A percentile compares a stretch with the other conserved stretches of the same genome.
Conservation (phyloP, 352 stramenopile species). For the Peronospora farinosa region DNA sequence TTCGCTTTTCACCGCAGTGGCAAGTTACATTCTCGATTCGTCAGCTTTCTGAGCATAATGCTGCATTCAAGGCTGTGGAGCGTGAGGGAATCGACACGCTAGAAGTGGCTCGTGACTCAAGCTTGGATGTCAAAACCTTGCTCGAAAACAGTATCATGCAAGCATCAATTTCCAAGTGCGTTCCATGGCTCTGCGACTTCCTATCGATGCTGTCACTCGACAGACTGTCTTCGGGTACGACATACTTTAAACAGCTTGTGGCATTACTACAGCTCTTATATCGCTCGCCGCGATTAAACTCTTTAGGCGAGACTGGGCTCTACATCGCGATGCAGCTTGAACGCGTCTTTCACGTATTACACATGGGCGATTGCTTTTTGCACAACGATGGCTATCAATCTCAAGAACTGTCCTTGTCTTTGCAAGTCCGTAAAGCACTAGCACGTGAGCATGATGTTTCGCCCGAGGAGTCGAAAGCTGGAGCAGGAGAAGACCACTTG, state of each 20-base stretch:
- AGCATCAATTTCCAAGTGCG: conserved; percentile 43
- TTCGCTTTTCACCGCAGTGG: conserved; percentile 60
- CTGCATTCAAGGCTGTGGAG: conserved; percentile 42
- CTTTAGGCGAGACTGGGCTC: conserved; percentile 44
- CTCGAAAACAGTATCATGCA: conserved; percentile 41
- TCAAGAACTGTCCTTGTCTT: conserved; percentile 16
- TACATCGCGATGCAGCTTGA: conserved; percentile 61
- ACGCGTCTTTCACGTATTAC: conserved; percentile 41
- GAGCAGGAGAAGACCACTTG: conserved; percentile 31
- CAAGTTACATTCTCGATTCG: conserved; percentile 36
- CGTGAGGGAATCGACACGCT: conserved; percentile 46
- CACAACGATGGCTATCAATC: conserved; percentile 11
- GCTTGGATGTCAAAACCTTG: conserved; percentile 41
- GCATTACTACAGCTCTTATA: conserved; percentile 40
- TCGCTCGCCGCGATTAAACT: conserved; percentile 36
- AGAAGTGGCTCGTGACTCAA: conserved; percentile 25
- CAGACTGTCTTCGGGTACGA: conserved; percentile 39
- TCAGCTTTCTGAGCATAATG: conserved; percentile 33
- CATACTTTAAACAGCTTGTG: conserved; percentile 46
- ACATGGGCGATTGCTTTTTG: conserved; percentile 23
- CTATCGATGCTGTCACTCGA: conserved; percentile 54
- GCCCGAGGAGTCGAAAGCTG: conserved; percentile 4
- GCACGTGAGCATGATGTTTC: conserved; percentile 3
- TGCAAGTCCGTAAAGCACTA: conserved; percentile 14
- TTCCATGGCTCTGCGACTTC: conserved; percentile 65